Base-by-base conservation (phyloP, 345 rosid genomes). In the Eucalyptus grandis region DNA sequence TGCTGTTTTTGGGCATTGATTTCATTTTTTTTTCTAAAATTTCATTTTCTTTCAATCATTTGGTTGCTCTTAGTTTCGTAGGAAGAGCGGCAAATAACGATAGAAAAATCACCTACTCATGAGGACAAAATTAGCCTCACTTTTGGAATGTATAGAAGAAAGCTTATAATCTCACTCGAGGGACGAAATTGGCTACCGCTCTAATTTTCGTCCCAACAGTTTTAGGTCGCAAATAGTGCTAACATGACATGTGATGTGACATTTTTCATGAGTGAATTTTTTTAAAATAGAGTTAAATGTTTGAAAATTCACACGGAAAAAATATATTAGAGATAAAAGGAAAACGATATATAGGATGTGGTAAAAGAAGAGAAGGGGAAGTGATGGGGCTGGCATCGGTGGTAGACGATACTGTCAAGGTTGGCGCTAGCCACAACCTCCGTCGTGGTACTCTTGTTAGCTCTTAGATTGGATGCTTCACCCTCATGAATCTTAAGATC, bases 141-240 rank as follows among this genome's bases (percentile, higher is more conserved):
- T 31, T 67, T 67, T 67, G 11, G 80, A 8, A 67, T 60, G 16
- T n/a, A 9, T 17, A 0, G 37, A 67, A 16, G 34, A 31, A 67
- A 8, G 40, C 40, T 3, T 3, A 31, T 16, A 17, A 8, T 67
- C 3, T 67, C 37, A 31, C 43, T 31, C 0, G 12, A 69, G 43
- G 2, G 43, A 16, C 24, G 5, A 69, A 69, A 31, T 69, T 69
- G 22, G 43, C 6, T 31, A 4, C 0, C 37, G 17, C 0, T 14
- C 9, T 17, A 31, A 31, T 31, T 69, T 69, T 69, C 11, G 1
- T 72, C 46, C 1, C 1, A 72, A 16, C 2, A 31, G 10, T 0
- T 31, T 31, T 31, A 67, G 4, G 43, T 69, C 0, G 43, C 24
- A 1, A 4, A 31, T 0, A 9, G 19, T 5, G 3, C 3, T n/a